Evolutionary conservation across 2,329 filamentous ascomycete genomes (phyloP), one percentile per base, ranked within the genome.

Genomic region (Stachybotrys chlorohalonatus): DNA sequence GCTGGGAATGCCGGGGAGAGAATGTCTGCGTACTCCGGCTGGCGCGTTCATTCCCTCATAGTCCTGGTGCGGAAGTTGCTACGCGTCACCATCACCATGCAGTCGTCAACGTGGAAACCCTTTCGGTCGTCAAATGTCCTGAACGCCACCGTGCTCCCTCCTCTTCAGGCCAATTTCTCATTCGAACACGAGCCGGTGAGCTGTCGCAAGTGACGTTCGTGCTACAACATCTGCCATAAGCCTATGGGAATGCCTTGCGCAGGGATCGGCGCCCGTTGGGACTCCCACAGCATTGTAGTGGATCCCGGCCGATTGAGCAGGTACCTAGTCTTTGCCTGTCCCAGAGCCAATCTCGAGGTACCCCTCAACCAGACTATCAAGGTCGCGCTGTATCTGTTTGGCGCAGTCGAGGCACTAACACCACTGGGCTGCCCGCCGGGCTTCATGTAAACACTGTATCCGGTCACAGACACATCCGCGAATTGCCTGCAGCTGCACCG

Each of bases 181-280:
- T 36, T 15, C 7, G 49, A 36, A 6, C 11, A 30, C 17, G 49
- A 36, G 49, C 49, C 24, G 49, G 49, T 15, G 49, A 51, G 36
- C 36, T 42, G 36, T 13, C 13, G 13, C 36, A 42, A 13, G 36
- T 42, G 36, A 42, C 36, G 36, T 42, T 42, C 13, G 36, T 42
- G 5, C 36, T 42, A 42, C 36, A 42, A 13, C 30, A 52, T 11
- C 32, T 54, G 54, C 56, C 62, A 60, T 65, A 57, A 67, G 63
- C 66, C 66, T 64, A 66, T 66, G 53, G 61, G 64, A 65, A 65
- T 55, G 66, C 66, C 66, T 67, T 61, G 62, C 59, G 54, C 60
- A 64, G 59, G 62, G 63, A 64, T 65, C 57, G 57, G 56, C 51
- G 46, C 42, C 53, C 51, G 52, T 54, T 39, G 45, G 54, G 56